These are phyloP conservation scores for Monilinia fructicola DNA, from an alignment of 2,329 filamentous ascomycete genomes.

Conservation along the genomic window DNA sequence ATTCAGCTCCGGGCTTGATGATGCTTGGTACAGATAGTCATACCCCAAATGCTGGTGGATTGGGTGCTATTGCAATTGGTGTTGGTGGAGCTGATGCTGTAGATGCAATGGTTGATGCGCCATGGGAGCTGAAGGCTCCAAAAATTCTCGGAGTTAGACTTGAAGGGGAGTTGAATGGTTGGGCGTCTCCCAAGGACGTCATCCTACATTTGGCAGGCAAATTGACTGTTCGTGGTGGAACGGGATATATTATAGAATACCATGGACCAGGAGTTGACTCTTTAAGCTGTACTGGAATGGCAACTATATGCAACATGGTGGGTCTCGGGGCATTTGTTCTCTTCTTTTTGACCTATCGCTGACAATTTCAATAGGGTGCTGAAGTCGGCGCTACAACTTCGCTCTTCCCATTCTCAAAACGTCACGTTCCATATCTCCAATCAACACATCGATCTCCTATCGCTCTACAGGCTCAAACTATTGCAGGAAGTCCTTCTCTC, in stretches of 20 bases:
- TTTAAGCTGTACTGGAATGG: conserved; percentile 89
- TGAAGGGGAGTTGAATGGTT: conserved; percentile 79
- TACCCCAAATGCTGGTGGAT: conserved; percentile 93
- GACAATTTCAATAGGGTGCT: conserved; percentile 52
- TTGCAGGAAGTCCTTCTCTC: conserved; percentile 43
- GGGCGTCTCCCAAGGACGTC: conserved; percentile 93
- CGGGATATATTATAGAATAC: conserved; percentile 93
- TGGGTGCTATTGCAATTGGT: conserved; percentile 92
- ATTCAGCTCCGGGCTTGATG: conserved; percentile 94
- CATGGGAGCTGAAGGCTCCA: conserved; percentile 96
- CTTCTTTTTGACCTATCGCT: not conserved
- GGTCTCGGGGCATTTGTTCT: not conserved
- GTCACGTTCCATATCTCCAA: conserved; percentile 80
- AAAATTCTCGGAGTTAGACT: conserved; percentile 84
- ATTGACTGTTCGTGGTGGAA: conserved; percentile 90
- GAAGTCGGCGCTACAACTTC: conserved; percentile 80
- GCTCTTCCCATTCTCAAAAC: conserved; percentile 81
- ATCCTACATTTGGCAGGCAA: conserved; percentile 87
- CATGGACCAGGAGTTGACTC: conserved; percentile 86
- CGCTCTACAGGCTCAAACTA: conserved; percentile 38
- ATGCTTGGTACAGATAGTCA: conserved; percentile 98
- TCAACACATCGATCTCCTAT: conserved; percentile 70
- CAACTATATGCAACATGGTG: conserved; percentile 79
- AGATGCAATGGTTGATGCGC: conserved; percentile 91
- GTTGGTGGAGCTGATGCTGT: conserved; percentile 97